Base-by-base conservation (phyloP, 2,329 filamentous ascomycete genomes). In the Talaromyces atroroseus region DNA sequence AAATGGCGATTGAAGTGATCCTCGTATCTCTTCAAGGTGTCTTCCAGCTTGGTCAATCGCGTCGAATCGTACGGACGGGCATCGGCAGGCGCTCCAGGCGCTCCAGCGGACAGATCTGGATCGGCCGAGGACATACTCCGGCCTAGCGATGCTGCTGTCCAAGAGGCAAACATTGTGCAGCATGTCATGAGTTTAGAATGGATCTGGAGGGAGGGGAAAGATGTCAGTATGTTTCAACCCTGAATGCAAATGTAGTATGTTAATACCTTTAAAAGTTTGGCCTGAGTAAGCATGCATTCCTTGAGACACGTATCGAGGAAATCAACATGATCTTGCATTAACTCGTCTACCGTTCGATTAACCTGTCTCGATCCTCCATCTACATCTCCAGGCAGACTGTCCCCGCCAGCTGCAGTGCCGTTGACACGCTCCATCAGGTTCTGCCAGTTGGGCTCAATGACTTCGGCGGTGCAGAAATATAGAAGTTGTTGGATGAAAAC, bases 241-340 rank as follows among this genome's bases (percentile, higher is more conserved):
- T 2, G 12, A 23, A 21, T 20, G 2, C n/a, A 20, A 34, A 29
- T 29, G n/a, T n/a, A 10, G 14, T 12, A 16, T 20, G 34, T 20
- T 1, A 44, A 62, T 81, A 96, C 92, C 74, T 90, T 87, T 5
- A 99, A 76, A 6, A 99, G 80, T 76, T 96, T 96, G 68, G 90
- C 90, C 71, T 99, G 96, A 20, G 94, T 99, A 62, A 99, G 80
- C 91, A 97, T 97, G 77, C 94, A 97, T 75, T 97, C 94, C 75
- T 97, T 99, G 66, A 99, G 79, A 71, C 94, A 99, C 3, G 94
- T 97, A 65, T 96, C 94, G 49, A 99, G 77, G 71, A 99, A 99
- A 74, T 97, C 94, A 59, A 99, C 92, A 74, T 99, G 94, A 68
- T 97, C 92, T 75, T 97, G 90, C 94, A 99, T 99, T 68, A 99